These are phyloP conservation scores for Termitomyces titanicus DNA, from an alignment of 768 basidiomycete genomes.

Conservation along the genomic window DNA sequence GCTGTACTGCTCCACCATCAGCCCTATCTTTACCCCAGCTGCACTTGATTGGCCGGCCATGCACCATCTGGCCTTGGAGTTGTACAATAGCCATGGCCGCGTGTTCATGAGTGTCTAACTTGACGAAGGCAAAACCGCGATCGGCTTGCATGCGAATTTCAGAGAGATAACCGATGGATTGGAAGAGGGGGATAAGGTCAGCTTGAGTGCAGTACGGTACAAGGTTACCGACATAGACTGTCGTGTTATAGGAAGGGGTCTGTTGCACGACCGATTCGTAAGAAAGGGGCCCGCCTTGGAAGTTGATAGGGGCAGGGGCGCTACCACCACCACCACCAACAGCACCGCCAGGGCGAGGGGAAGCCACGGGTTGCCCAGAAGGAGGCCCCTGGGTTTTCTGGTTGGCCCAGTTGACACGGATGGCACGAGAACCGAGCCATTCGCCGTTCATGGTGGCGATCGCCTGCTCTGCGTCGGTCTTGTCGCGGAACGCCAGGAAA, in stretches of 20 bases:
- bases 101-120: constrained; percentile 97
- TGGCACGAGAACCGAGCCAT: constrained; percentile 97
- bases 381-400: constrained; percentile 89
- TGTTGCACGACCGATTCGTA: constrained; percentile 94
- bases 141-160: constrained; percentile 99
- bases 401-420: constrained; percentile 99
- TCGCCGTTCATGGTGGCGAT: constrained; percentile 99
- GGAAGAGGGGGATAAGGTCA: constrained; percentile 96
- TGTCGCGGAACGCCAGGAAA: constrained; percentile 98
- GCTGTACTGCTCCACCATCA: constrained; percentile 58
- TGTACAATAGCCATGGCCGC: constrained; percentile 98
- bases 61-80: constrained; percentile 94
- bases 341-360: constrained; percentile 41
- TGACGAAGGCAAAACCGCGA: constrained; percentile 98
- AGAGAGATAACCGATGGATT: constrained; percentile 96
- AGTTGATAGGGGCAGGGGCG: constrained; percentile 88
- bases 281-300: constrained; percentile 82
- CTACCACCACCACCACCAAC: constrained; percentile 42
- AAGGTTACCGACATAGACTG: constrained; percentile 98
- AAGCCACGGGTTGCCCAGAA: constrained; percentile 20
- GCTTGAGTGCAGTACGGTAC: constrained; percentile 97
- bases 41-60: constrained; percentile 96
- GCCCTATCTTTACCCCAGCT: constrained; percentile 98
- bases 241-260: constrained; percentile 91
- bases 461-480: constrained; percentile 98